Percentiles rank a stretch among this genome's conserved stretches.
phyloP scores from a whole-genome alignment of 306 rosid genomes.

The Cucurbita argyrosperma region DNA sequence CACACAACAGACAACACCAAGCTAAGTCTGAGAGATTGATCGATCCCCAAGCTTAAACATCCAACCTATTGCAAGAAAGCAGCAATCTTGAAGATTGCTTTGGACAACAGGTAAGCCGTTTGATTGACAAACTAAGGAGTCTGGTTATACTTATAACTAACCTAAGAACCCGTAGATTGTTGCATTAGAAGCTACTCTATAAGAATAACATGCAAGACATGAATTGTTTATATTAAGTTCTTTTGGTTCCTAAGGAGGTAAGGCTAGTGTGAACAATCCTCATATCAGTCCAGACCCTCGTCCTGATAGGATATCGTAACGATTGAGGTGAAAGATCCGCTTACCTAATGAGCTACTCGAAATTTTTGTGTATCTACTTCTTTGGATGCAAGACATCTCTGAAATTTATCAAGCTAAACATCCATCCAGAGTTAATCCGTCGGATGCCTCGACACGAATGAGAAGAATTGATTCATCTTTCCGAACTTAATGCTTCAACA shows the following conservation, averaged over 20 bases:
- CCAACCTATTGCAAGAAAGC: not conserved
- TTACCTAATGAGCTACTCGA: not conserved
- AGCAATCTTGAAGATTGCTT: not conserved
- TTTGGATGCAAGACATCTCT: not conserved
- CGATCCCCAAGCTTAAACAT: not conserved
- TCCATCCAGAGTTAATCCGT: not conserved
- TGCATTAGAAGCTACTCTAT: not conserved
- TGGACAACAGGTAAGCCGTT: not conserved
- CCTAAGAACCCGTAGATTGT: not conserved
- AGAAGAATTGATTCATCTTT: not conserved
- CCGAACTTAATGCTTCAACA: not conserved
- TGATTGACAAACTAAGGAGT: not conserved
- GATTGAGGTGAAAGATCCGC: not conserved
- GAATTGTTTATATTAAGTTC: not conserved
- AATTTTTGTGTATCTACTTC: not conserved
- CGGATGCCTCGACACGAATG: not conserved
- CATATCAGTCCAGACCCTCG: not conserved
- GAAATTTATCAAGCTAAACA: not conserved
- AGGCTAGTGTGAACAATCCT: not conserved
- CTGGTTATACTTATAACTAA: not conserved
- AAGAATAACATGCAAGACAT: not conserved
- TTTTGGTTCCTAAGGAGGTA: not conserved
- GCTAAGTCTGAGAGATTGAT: not conserved
- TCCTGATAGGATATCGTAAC: not conserved
- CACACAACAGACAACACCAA: not conserved